Base-by-base conservation (phyloP, 1,139 yeast genomes). In the Blastobotrys indianensis region DNA sequence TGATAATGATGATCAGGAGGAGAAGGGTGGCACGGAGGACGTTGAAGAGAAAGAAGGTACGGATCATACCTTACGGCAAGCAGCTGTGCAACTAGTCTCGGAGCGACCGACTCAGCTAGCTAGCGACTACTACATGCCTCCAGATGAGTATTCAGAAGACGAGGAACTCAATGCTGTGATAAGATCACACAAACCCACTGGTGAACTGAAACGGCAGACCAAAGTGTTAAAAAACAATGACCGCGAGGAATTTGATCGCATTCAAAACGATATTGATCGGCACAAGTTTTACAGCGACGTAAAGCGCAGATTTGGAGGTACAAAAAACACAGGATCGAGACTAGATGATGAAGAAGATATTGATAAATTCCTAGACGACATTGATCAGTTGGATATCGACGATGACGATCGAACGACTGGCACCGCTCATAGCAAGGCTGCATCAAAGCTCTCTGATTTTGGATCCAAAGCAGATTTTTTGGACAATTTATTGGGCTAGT, bases 281-380 rank as follows among this genome's bases (percentile, higher is more conserved):
- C 41, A 52, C 29, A 51, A 51, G 37, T 41, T 57, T 44, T 51
- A 50, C 20, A 48, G 40, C 6, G 54, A 56, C 36, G 52, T 59
- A 34, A 52, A 49, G 35, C 50, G 49, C 13, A 50, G 58, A 40
- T 58, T 59, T 41, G 59, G 59, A 9, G 23, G 37, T 9, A 36
- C 41, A 15, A 29, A 33, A 28, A 16, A 39, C 4, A 16, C 34
- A 16, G 25, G 23, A 20, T 25, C 46, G 20, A 35, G 33, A 10
- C 17, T 4, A 15, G 54, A 50, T 11, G 60, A 55, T 20, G 63
- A 60, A 8, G 55, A 51, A 20, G 66, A 62, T 34, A 56, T 62
- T 41, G 64, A 61, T 31, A 54, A 51, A 7, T 63, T 62, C 42
- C 53, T 63, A 52, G 59, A 55, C 31, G 54, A 51, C 8, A 44